These are phyloP conservation scores for Corynascus novoguineensis DNA, from an alignment of 495 filamentous ascomycete genomes.

Conservation along the genomic window DNA sequence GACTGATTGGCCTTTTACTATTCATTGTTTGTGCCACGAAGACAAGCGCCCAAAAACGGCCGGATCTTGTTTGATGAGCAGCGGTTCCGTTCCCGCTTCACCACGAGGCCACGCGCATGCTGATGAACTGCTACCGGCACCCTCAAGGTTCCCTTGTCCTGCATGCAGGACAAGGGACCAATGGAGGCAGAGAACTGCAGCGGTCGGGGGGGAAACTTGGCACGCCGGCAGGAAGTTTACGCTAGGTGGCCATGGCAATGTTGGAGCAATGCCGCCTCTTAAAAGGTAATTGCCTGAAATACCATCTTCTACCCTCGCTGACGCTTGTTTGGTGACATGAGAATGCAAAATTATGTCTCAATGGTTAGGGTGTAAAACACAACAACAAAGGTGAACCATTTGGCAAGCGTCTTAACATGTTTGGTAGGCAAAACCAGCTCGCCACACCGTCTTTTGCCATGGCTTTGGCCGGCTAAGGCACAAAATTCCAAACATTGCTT, in stretches of 20 bases:
- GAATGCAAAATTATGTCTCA: too few species aligned
- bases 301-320: too few species aligned
- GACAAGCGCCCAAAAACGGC: neutral
- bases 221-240: neutral
- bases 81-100: neutral
- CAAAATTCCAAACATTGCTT: too few species aligned
- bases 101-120: too few species aligned
- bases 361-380: too few species aligned
- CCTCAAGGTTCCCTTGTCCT: neutral
- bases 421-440: too few species aligned
- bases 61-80: neutral
- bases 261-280: neutral
- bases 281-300: too few species aligned
- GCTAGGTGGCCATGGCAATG: neutral
- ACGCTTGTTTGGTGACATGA: too few species aligned
- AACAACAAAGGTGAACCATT: too few species aligned
- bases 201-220: neutral
- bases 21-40: neutral
- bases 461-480: too few species aligned
- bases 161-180: constrained; percentile 3
- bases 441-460: too few species aligned
- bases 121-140: neutral
- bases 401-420: too few species aligned
- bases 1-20: neutral
- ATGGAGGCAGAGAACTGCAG: neutral